Conservation (phyloP, 768 basidiomycete species). For the Boletus edulis region DNA sequence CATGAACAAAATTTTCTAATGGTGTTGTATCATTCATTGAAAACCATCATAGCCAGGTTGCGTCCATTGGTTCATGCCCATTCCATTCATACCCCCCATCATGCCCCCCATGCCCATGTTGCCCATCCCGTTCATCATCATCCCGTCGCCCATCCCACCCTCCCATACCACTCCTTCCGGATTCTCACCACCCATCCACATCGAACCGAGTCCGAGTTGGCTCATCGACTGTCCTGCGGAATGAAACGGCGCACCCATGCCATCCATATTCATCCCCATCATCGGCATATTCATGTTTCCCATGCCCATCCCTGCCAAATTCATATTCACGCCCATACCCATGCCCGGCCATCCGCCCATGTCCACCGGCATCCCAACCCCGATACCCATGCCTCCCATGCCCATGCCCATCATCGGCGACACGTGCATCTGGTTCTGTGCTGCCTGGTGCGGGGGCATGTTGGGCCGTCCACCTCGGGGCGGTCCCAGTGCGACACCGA, state of each 20-base stretch:
- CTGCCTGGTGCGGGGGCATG: conserved; percentile 14
- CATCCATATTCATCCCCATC: conserved; percentile 43
- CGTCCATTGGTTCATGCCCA: conserved; percentile 31
- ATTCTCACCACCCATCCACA: conserved; percentile 36
- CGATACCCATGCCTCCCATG: conserved; percentile 41
- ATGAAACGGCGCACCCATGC: conserved; percentile 29
- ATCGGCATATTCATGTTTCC: conserved; percentile 38
- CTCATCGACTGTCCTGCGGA: conserved; percentile 19
- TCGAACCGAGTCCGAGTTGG: conserved; percentile 22
- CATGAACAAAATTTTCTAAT: not conserved
- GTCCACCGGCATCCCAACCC: conserved; percentile 34
- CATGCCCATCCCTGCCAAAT: conserved; percentile 38
- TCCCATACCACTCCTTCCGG: conserved; percentile 37
- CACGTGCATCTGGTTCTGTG: conserved; percentile 32
- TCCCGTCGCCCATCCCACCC: conserved; percentile 39
- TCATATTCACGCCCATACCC: conserved; percentile 39
- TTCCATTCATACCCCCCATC: too few species aligned
- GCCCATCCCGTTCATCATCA: conserved; percentile 41
- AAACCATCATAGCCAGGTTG: conserved; percentile 33
- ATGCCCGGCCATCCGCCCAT: conserved; percentile 35
- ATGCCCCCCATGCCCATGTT: conserved; percentile 34
- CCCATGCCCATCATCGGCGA: conserved; percentile 44
- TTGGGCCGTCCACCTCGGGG: conserved; percentile 16
- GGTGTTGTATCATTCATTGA: conserved; percentile 18
- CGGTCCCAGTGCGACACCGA: conserved; percentile 13